These are phyloP conservation scores for Agrocybe praecox DNA, from an alignment of 768 basidiomycete species.

Conservation along the genomic window DNA sequence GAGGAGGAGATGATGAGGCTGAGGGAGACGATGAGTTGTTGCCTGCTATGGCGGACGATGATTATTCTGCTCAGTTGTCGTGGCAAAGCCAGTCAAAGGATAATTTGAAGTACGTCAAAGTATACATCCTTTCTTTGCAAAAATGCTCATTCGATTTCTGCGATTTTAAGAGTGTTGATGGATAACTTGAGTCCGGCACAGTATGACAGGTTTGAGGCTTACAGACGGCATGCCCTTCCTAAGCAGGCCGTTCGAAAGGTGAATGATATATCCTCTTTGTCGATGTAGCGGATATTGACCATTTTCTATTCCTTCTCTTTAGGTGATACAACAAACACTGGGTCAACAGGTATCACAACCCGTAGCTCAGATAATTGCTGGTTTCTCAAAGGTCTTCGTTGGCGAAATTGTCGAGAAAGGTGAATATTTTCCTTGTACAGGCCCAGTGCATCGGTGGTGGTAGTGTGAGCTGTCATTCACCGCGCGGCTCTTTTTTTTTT, in stretches of 20 bases:
- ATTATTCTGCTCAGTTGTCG: slow-evolving; percentile 80
- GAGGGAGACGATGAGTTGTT: slow-evolving; percentile 80
- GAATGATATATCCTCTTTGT: slow-evolving; percentile 9
- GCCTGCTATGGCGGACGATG: slow-evolving; percentile 88
- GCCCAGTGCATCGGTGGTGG: background rate
- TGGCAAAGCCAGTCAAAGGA: slow-evolving; percentile 90
- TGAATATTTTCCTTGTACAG: slow-evolving; percentile 28
- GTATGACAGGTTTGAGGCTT: slow-evolving; percentile 89
- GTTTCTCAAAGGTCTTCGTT: slow-evolving; percentile 90
- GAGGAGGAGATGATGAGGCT: slow-evolving; percentile 49
- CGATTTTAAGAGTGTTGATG: slow-evolving; percentile 70
- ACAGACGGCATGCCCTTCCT: slow-evolving; percentile 79
- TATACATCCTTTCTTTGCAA: background rate
- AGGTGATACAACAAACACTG: slow-evolving; percentile 84
- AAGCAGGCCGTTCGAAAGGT: slow-evolving; percentile 86
- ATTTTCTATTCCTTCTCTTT: slow-evolving; percentile 1
- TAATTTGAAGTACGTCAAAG: slow-evolving; percentile 65
- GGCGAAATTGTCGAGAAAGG: slow-evolving; percentile 92
- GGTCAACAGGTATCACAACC: slow-evolving; percentile 86
- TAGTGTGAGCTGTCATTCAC: background rate
- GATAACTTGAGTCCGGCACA: slow-evolving; percentile 84
- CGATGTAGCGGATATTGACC: background rate
- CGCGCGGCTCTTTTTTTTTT: background rate
- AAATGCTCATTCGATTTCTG: background rate
- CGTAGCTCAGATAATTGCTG: slow-evolving; percentile 87